Evolutionary conservation across 495 filamentous ascomycete species (phyloP), one percentile per base, ranked within the genome.

Genomic region (Oidiodendron maius): DNA sequence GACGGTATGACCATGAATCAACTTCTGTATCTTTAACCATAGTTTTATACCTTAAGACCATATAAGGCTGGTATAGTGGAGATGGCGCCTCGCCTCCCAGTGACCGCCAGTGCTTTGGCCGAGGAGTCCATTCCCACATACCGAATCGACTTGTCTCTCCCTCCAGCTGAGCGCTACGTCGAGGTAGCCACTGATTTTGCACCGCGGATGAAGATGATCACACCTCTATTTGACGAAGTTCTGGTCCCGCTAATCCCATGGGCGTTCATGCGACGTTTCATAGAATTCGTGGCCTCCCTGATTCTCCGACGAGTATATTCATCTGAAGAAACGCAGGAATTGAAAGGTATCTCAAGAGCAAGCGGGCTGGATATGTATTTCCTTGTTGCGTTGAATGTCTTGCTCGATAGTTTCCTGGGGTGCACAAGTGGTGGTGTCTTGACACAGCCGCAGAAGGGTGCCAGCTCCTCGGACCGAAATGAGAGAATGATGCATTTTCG

Each of bases 401-500:
- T 83, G 4, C 71, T 86, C 3, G 82, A 86, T 61, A 58, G 75
- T 12, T 65, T 84, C 20, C 76, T 86, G 67, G 82, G 82, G 1
- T 86, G 82, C 57, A 83, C 80, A 13, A 82, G 77, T 56, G 81
- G 81, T 15, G 80, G 64, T 1, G 70, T 68, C 1, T 46, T 66
- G 26, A 37, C 40, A 2, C 49, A 46, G 2, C 28, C 22, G 5
- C 6, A 34, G 16, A 23, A 50, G 24, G 16, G n/a, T 9, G 52
- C 60, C 1, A 56, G 44, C 22, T n/a, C n/a, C n/a, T n/a, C n/a
- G n/a, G 45, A 50, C 1, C 37, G 58, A 20, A 45, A 54, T 6
- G 25, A 38, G 18, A 52, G 48, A 15, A 56, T 84, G 70, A 51
- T 83, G 51, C 82, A 85, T 61, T 86, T 84, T 53, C 65, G 82